Conservation (phyloP, 495 filamentous ascomycete genomes). For the Aspergillus funiculosus region DNA sequence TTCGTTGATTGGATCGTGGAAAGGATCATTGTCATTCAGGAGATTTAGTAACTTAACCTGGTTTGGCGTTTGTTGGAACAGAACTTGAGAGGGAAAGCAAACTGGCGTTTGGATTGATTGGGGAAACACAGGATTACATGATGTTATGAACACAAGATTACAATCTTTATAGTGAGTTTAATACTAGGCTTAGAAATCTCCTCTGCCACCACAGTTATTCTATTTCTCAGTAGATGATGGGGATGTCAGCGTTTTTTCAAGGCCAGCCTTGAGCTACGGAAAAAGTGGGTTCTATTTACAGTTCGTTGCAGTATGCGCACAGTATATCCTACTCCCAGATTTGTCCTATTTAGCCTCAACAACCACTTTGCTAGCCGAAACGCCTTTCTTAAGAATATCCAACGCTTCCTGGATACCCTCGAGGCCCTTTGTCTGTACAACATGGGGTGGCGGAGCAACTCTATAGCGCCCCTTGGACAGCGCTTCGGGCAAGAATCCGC, state of each 20-base stretch:
- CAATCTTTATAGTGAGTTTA: too few species aligned
- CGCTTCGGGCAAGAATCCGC: slow-evolving; percentile 28
- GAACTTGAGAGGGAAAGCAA: neutral
- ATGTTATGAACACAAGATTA: neutral
- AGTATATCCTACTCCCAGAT: too few species aligned
- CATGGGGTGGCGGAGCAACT: slow-evolving; percentile 26
- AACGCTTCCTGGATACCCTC: slow-evolving; percentile 39
- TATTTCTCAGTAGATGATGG: too few species aligned
- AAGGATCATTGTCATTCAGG: slow-evolving; percentile 34
- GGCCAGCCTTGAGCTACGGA: too few species aligned
- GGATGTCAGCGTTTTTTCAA: too few species aligned
- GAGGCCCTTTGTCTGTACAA: slow-evolving; percentile 33
- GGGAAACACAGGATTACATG: neutral
- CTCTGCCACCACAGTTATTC: too few species aligned
- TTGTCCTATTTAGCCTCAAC: too few species aligned
- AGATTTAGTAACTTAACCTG: slow-evolving; percentile 18
- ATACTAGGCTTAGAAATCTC: too few species aligned
- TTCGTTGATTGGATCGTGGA: slow-evolving; percentile 45
- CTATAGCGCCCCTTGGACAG: slow-evolving; percentile 22
- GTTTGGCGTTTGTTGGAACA: neutral
- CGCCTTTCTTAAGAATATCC: slow-evolving; percentile 33
- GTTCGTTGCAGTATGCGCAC: too few species aligned
- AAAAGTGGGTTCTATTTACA: too few species aligned
- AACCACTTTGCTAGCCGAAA: slow-evolving; percentile 45
- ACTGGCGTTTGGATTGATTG: neutral